These are phyloP conservation scores for Puccinia brachypodii DNA, from an alignment of 1,284 basidiomycete genomes.

Conservation along the genomic window DNA sequence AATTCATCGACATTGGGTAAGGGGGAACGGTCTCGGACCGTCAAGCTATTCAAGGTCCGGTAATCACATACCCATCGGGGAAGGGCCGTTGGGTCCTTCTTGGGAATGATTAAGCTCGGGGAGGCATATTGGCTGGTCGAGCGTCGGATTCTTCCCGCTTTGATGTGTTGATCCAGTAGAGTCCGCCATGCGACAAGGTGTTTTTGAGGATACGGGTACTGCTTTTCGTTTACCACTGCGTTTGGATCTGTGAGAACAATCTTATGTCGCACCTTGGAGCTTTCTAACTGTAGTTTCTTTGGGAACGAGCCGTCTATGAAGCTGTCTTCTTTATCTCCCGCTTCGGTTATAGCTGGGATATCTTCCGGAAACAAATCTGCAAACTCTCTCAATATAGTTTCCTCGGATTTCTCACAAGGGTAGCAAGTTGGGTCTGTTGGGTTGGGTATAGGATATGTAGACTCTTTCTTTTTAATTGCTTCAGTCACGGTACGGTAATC, in stretches of 20 bases:
- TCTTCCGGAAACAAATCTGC: background rate
- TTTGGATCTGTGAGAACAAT: slow-evolving; percentile 11
- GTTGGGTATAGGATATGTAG: background rate
- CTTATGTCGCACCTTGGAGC: background rate
- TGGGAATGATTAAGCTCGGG: slow-evolving; percentile 15
- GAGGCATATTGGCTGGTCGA: slow-evolving; percentile 18
- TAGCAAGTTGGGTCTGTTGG: background rate
- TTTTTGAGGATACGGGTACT: slow-evolving; percentile 29
- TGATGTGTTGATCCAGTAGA: slow-evolving; percentile 14
- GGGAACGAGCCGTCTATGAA: slow-evolving; percentile 21
- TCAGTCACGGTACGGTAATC: background rate
- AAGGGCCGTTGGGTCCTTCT: background rate
- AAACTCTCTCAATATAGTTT: background rate
- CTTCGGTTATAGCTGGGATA: background rate
- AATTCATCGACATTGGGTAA: slow-evolving; percentile 51
- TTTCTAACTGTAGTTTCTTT: background rate
- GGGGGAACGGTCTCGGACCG: slow-evolving; percentile 42
- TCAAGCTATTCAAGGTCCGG: background rate
- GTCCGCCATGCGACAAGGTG: background rate
- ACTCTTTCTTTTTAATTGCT: background rate
- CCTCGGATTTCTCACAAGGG: background rate
- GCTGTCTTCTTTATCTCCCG: background rate
- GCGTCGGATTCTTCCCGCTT: background rate
- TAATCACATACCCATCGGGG: slow-evolving; percentile 19
- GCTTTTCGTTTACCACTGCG: background rate